Evolutionary conservation across 345 rosid species (phyloP).

Genomic region (Populus euphratica): DNA sequence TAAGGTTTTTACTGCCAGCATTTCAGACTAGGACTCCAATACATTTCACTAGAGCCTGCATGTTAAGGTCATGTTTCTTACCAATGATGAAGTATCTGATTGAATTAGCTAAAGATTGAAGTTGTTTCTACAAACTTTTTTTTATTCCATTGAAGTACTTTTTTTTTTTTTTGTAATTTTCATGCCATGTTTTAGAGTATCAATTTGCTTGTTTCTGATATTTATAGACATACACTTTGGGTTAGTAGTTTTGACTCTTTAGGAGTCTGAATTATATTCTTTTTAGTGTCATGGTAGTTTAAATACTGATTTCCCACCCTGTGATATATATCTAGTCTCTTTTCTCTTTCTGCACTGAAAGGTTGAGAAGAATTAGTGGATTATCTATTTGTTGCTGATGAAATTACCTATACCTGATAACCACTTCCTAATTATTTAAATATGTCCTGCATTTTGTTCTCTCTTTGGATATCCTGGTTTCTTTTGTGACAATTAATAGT

Average conservation of each 20-base stretch:
- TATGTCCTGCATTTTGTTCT: background rate
- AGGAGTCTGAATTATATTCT: background rate
- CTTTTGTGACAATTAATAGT: background rate
- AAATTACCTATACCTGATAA: background rate
- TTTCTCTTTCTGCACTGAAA: background rate
- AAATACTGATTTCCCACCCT: background rate
- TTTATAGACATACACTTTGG: no score
- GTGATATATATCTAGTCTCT: background rate
- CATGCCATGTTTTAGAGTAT: background rate
- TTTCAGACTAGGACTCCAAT: background rate
- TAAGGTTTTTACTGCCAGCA: background rate
- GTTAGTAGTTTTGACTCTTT: background rate
- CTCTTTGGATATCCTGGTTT: background rate
- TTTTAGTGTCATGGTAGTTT: background rate
- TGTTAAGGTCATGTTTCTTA: background rate
- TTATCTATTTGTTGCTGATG: no score
- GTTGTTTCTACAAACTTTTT: background rate
- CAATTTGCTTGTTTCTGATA: background rate
- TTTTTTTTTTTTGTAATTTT: background rate
- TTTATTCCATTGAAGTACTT: background rate
- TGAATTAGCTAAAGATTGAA: background rate
- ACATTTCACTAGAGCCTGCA: background rate
- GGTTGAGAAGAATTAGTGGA: background rate
- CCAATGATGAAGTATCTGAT: background rate
- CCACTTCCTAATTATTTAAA: background rate